Conservation (phyloP, 352 stramenopile species). For the Phytopythium chamaehyphon region DNA sequence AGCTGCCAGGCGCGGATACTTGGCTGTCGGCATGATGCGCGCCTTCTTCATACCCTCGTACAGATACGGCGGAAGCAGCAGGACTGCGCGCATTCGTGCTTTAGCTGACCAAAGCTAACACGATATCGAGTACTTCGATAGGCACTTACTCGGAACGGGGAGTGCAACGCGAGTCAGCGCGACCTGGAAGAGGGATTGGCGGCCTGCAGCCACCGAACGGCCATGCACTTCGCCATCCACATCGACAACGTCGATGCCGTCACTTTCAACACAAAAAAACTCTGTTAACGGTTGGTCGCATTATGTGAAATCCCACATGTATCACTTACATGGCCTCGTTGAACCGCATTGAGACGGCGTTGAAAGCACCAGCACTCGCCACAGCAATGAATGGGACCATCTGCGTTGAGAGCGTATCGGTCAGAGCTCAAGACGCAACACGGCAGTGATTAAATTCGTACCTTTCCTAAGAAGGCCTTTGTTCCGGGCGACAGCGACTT, state of each 20-base stretch:
- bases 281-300: not conserved
- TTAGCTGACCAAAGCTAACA: conserved; percentile 2
- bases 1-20: conserved; percentile 68
- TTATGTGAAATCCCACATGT: no score
- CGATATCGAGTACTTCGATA: not conserved
- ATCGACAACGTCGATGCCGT: conserved; percentile 84
- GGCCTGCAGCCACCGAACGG: conserved; percentile 72
- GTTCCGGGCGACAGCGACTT: conserved; percentile 64
- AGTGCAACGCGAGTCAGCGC: conserved; percentile 74
- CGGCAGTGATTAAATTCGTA: conserved; percentile 9
- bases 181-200: conserved; percentile 76
- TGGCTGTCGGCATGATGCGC: conserved; percentile 64
- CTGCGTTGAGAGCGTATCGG: conserved; percentile 21
- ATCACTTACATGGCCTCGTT: conserved; percentile 77
- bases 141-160: conserved; percentile 69
- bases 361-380: conserved; percentile 76
- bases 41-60: conserved; percentile 74
- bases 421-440: not conserved
- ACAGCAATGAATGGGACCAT: conserved; percentile 85
- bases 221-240: conserved; percentile 72
- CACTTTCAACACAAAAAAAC: conserved; percentile 22
- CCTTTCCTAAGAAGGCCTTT: conserved; percentile 61
- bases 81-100: conserved; percentile 26
- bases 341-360: conserved; percentile 87
- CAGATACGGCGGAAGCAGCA: conserved; percentile 78